Base-by-base conservation (phyloP, 345 rosid species). In the Pugionium dolabratum region DNA sequence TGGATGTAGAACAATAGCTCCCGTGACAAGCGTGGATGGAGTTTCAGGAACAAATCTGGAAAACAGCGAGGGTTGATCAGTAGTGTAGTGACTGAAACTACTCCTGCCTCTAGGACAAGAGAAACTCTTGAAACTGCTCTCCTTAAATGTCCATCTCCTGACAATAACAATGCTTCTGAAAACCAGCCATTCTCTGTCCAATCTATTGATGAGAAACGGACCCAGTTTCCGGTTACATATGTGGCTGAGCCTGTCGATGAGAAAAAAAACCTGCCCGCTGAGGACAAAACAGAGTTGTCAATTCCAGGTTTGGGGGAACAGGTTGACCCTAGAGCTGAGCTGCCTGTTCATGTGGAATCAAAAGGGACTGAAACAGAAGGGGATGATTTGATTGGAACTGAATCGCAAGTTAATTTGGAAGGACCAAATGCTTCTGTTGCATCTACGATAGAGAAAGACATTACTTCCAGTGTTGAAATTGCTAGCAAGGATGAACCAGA, bases 11-110 rank as follows among this genome's bases (percentile, higher is more conserved):
- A 59, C 62, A 82, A 88, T 69, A 72, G 75, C 43, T 75, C 89
- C 18, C 60, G 75, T 54, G 87, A 82, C 62, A 85, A 79, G 64
- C 71, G 79, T 18, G 82, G 91, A 64, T 88, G 95, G 95, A 88
- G 95, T 80, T 86, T 88, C 81, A 83, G 87, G 70, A 88, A 86
- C 79, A 85, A 80, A 71, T 76, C 95, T 72, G 86, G 84, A 36
- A 75, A 83, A 37, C 95, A 85, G 49, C 72, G 95, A 27, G 91
- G 87, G 51, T 76, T 88, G 40, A 82, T 84, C 74, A 85, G 75
- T 70, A 78, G 61, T 46, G 81, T 72, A 4, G 76, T 74, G 35
- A 53, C 89, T 42, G 95, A 85, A 71, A 65, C 75, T 27, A 42
- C 72, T 59, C 64, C 79, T 51, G 47, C 69, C 32, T 47, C 68